These are phyloP conservation scores for Mucor piriformis DNA, from an alignment of 371 early-diverging fungal genomes.

Conservation along the genomic window DNA sequence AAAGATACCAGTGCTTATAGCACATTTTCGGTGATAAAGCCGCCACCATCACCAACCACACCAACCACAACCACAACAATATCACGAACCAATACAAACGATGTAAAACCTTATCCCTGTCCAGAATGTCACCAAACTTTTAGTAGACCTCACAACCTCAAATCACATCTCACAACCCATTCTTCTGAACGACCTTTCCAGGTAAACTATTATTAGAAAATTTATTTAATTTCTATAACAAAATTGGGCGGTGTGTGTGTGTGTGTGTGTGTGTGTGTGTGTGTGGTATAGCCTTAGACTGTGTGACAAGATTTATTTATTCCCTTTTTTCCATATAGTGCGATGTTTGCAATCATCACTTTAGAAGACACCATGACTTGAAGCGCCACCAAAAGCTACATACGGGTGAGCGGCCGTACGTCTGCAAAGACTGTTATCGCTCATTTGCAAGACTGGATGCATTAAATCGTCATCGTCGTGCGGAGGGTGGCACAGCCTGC, in stretches of 20 bases:
- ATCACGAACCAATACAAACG: constrained; percentile 8
- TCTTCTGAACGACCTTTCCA: constrained; percentile 42
- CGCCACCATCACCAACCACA: constrained; percentile 7
- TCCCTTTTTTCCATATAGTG: constrained; percentile 22
- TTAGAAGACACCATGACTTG: constrained; percentile 77
- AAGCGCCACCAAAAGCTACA: constrained; percentile 79
- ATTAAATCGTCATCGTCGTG: constrained; percentile 73
- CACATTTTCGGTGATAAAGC: constrained; percentile 29
- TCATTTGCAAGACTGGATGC: constrained; percentile 82
- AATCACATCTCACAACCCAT: constrained; percentile 49
- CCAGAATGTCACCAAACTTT: constrained; percentile 44
- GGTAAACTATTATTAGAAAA: constrained; percentile 28
- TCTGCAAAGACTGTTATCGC: constrained; percentile 44
- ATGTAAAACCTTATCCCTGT: constrained; percentile 32
- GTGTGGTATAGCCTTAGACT: constrained; percentile 5
- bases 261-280: no score
- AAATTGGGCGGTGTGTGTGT: background rate
- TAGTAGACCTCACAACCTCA: constrained; percentile 45
- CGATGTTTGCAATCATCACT: constrained; percentile 55
- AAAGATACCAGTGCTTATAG: constrained; percentile 14
- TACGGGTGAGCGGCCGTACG: constrained; percentile 76
- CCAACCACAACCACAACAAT: background rate
- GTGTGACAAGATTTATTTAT: constrained; percentile 13
- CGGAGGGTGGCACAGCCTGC: constrained; percentile 58
- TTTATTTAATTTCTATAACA: background rate